Base-by-base conservation (phyloP, 495 filamentous ascomycete genomes). In the Penicillium cinerascens region DNA sequence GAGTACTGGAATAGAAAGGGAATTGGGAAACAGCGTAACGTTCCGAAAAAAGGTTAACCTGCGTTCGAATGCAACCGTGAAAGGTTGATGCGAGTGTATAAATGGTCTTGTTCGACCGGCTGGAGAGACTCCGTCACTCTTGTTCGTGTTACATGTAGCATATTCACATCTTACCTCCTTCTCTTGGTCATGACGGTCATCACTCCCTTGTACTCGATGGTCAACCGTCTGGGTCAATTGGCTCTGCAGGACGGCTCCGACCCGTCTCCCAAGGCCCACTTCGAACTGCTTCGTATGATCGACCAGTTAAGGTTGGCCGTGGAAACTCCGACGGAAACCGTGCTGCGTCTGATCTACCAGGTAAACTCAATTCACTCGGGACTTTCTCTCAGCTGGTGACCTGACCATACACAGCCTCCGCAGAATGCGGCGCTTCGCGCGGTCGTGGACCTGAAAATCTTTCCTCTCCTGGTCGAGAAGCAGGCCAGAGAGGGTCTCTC, bases 311-410 rank as follows among this genome's bases (percentile, higher is more conserved):
- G 43, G 25, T 51, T 66, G 44, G 63, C 64, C 0, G 55, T 72
- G 11, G 71, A 74, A 54, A 67, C 67, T 0, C 71, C 71, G 3
- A 61, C 61, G 9, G 71, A 74, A 47, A 72, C 71, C 1, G 50
- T 66, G 7, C 52, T 67, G 22, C 67, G 71, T 6, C 26, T 74
- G 6, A 69, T 74, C 18, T 74, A 74, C 47, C 71, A 74, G 67
- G 70, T 74, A 56, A 8, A 22, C 13, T 4, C 9, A 9, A 9
- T 16, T 25, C 3, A 21, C 21, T 36, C 13, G 37, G 23, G 1
- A 9, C 27, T 11, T 29, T 29, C 10, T 10, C 3, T 52, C 0
- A 16, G 39, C n/a, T 52, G 11, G 11, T 39, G 25, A 33, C 16
- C 44, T 54, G 42, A 54, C 25, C 23, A 16, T 33, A n/a, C 27